phyloP scores from a whole-genome alignment of 306 rosid genomes.

The Dryas alaskensis region DNA sequence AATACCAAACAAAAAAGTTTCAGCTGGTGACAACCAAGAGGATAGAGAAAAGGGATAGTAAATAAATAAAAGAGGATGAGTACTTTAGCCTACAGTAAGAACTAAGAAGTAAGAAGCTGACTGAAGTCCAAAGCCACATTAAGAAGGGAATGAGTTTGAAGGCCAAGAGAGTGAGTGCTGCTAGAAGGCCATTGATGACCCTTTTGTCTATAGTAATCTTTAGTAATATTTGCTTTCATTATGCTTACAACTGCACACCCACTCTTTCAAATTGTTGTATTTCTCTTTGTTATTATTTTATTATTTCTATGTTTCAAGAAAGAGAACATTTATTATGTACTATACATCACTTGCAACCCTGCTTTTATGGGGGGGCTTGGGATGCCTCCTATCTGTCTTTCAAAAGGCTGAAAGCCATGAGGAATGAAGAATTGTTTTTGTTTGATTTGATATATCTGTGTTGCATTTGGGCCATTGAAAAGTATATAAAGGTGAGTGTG shows the following conservation, averaged over 20 bases:
- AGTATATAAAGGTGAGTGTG: conserved; percentile 43
- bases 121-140: conserved; percentile 37
- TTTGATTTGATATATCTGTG: conserved; percentile 66
- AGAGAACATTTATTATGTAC: conserved; percentile 25
- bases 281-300: conserved; percentile 11
- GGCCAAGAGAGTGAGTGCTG: conserved; percentile 40
- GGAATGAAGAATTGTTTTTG: conserved; percentile 51
- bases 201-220: conserved; percentile 38
- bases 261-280: conserved; percentile 15
- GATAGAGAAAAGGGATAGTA: conserved; percentile 45
- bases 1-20: conserved; percentile 46
- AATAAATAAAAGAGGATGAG: conserved; percentile 42
- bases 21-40: conserved; percentile 48
- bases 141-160: conserved; percentile 34
- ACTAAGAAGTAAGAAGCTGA: conserved; percentile 48
- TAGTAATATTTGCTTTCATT: conserved; percentile 45
- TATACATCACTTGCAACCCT: conserved; percentile 44
- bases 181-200: conserved; percentile 45
- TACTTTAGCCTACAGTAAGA: conserved; percentile 43
- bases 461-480: conserved; percentile 50
- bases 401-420: conserved; percentile 58
- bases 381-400: conserved; percentile 55
- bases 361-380: conserved; percentile 52
- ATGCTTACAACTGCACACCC: conserved; percentile 34
- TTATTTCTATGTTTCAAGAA: conserved; percentile 16